A percentile compares a stretch with the other conserved stretches of the same genome.
Evolutionary conservation across 306 rosid species (phyloP).

Genomic region (Clitoria ternatea): DNA sequence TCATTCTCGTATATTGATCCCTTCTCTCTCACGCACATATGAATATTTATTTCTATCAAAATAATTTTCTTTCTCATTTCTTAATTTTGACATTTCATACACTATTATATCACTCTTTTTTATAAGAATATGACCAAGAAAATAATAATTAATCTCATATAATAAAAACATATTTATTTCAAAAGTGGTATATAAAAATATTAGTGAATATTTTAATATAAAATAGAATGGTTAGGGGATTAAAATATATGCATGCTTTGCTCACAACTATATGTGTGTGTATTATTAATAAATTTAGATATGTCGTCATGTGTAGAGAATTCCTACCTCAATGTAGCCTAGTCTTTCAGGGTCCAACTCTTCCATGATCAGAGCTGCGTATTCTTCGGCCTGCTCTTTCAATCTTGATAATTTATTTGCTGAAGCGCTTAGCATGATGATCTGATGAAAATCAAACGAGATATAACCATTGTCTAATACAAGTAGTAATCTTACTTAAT

Average conservation of each 20-base stretch:
- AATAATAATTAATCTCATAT: no score
- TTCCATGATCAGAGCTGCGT: constrained; percentile 95
- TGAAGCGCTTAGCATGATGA: constrained; percentile 85
- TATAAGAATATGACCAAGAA: no score
- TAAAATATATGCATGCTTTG: neutral
- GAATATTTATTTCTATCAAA: no score
- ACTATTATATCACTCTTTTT: no score
- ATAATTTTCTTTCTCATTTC: no score
- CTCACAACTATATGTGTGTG: neutral
- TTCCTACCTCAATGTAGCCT: constrained; percentile 82
- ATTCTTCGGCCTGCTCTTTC: constrained; percentile 97
- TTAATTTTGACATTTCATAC: no score
- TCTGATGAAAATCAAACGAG: constrained; percentile 46
- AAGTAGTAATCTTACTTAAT: neutral
- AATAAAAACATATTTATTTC: no score
- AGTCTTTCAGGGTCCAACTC: constrained; percentile 89
- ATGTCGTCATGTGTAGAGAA: neutral
- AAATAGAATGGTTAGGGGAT: no score
- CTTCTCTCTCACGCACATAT: no score
- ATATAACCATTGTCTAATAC: neutral
- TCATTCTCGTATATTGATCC: no score
- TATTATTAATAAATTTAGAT: neutral
- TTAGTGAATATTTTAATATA: no score
- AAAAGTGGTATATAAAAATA: no score
- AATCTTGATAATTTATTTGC: constrained; percentile 84